Evolutionary conservation across 345 rosid genomes (phyloP).

Genomic region (Mangifera indica): DNA sequence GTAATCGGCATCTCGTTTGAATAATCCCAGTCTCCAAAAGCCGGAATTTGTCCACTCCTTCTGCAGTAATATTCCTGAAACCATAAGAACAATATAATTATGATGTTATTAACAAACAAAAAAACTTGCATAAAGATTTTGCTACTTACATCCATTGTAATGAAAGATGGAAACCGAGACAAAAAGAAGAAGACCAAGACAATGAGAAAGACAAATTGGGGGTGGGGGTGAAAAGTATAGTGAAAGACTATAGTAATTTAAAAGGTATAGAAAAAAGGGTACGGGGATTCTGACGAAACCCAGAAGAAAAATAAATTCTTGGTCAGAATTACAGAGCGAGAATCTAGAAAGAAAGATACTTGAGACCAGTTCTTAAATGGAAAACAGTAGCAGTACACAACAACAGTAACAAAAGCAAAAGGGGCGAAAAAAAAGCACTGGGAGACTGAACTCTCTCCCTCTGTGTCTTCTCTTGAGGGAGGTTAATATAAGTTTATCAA

Average conservation of each 20-base stretch:
- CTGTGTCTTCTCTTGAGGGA: neutral
- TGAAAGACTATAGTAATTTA: neutral
- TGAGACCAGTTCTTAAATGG: conserved; percentile 17
- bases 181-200: neutral
- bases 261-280: neutral
- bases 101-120: neutral
- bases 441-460: neutral
- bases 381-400: conserved; percentile 9
- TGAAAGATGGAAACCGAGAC: neutral
- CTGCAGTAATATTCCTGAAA: conserved; percentile 37
- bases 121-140: neutral
- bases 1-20: conserved; percentile 88
- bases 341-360: conserved; percentile 30
- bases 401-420: neutral
- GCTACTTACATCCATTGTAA: too few species aligned
- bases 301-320: conserved; percentile 20
- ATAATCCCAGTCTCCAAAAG: conserved; percentile 88
- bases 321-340: conserved; percentile 26
- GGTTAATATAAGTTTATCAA: neutral
- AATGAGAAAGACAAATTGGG: neutral
- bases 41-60: conserved; percentile 82
- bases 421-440: neutral
- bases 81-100: neutral
- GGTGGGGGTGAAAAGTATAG: neutral
- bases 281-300: conserved; percentile 23